These are phyloP conservation scores for Quaeritorhiza haematococci DNA, from an alignment of 371 early-diverging fungal species.

Conservation along the genomic window DNA sequence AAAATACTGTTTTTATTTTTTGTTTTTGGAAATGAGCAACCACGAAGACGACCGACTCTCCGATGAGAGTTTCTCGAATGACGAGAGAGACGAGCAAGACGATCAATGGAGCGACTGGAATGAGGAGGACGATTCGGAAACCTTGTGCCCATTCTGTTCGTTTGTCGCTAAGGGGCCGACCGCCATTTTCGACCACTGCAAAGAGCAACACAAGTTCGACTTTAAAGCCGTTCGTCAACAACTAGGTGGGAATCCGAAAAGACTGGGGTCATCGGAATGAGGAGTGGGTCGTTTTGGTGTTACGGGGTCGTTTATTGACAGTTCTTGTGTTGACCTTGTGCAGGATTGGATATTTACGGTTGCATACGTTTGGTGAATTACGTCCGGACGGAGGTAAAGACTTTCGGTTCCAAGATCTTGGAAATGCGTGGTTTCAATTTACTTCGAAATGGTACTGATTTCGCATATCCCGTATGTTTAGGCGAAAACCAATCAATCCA, in stretches of 20 bases:
- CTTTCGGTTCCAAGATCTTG: too few species aligned
- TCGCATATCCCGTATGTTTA: too few species aligned
- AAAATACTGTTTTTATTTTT: too few species aligned
- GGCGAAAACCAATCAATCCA: too few species aligned
- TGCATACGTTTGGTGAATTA: slow-evolving; percentile 83
- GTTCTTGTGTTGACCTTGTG: neutral
- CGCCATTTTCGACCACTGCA: slow-evolving; percentile 63
- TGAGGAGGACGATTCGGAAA: slow-evolving; percentile 59
- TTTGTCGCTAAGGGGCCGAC: slow-evolving; percentile 40
- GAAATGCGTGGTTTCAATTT: too few species aligned
- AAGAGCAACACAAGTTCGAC: slow-evolving; percentile 62
- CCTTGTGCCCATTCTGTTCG: slow-evolving; percentile 70
- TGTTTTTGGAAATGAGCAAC: too few species aligned
- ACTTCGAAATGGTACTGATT: too few species aligned
- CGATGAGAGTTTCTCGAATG: too few species aligned
- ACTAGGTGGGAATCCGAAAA: slow-evolving; percentile 3
- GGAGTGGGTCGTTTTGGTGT: neutral
- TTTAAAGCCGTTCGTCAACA: slow-evolving; percentile 30
- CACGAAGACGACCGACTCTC: too few species aligned
- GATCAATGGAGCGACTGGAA: slow-evolving; percentile 78
- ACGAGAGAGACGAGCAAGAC: slow-evolving; percentile 21
- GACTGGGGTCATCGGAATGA: neutral
- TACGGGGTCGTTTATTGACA: neutral
- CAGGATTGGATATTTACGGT: slow-evolving; percentile 76
- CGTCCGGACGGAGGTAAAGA: slow-evolving; percentile 45